These are phyloP conservation scores for Hortaea werneckii DNA, from an alignment of 2,329 filamentous ascomycete species.

Conservation along the genomic window DNA sequence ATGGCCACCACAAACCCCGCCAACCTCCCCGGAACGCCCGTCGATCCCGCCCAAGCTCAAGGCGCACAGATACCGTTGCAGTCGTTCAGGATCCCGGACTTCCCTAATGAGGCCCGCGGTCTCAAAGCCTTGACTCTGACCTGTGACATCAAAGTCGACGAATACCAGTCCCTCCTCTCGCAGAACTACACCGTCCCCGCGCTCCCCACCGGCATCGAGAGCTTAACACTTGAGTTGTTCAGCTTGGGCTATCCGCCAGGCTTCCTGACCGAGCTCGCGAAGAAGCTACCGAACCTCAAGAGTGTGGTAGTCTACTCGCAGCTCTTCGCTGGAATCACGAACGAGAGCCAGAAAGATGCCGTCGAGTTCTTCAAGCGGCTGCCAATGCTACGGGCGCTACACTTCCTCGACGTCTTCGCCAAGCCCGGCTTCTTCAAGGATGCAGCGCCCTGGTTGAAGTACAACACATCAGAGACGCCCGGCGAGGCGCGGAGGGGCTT, in stretches of 20 bases:
- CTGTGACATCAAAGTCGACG: slow-evolving; percentile 38
- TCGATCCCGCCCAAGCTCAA: slow-evolving; percentile 23
- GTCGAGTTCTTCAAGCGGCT: slow-evolving; percentile 31
- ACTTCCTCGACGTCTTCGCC: slow-evolving; percentile 40
- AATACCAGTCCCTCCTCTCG: slow-evolving; percentile 32
- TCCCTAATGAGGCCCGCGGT: slow-evolving; percentile 34
- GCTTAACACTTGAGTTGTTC: slow-evolving; percentile 40
- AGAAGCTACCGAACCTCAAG: slow-evolving; percentile 32
- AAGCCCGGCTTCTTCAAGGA: slow-evolving; percentile 31
- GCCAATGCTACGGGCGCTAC: slow-evolving; percentile 30
- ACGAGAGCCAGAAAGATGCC: slow-evolving; percentile 30
- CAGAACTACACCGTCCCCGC: slow-evolving; percentile 27
- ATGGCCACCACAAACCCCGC: slow-evolving; percentile 13
- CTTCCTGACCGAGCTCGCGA: slow-evolving; percentile 32
- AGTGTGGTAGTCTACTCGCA: slow-evolving; percentile 37
- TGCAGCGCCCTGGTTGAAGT: slow-evolving; percentile 21
- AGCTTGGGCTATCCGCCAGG: slow-evolving; percentile 36
- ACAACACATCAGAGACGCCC: slow-evolving; percentile 19
- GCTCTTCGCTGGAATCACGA: slow-evolving; percentile 35
- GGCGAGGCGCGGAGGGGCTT: slow-evolving; percentile 23
- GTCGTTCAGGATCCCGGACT: slow-evolving; percentile 35
- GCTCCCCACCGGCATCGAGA: slow-evolving; percentile 32
- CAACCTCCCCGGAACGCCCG: slow-evolving; percentile 8
- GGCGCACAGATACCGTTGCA: slow-evolving; percentile 39
- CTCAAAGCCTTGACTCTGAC: slow-evolving; percentile 39